phyloP scores from a whole-genome alignment of 805 yeast species.

The Yamadazyma sp. region DNA sequence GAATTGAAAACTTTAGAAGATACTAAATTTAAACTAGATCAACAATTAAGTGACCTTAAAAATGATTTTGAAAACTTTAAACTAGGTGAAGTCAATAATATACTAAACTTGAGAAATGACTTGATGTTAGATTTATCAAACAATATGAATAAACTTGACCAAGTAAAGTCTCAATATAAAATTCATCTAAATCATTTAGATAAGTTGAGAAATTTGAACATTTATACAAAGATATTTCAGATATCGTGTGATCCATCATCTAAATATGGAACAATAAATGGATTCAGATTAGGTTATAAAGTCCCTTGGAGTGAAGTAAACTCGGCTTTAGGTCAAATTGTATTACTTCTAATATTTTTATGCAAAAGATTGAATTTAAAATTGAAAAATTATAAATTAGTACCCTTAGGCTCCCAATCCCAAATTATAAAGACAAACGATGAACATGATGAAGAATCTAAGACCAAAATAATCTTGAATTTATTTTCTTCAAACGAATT shows the following conservation, averaged over 20 bases:
- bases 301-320: conserved; percentile 91
- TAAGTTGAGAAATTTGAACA: conserved; percentile 69
- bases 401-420: conserved; percentile 85
- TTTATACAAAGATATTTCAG: conserved; percentile 77
- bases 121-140: conserved; percentile 51
- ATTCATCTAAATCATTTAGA: conserved; percentile 64
- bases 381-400: conserved; percentile 57
- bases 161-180: conserved; percentile 61
- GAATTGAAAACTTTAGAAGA: conserved; percentile 39
- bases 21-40: conserved; percentile 43
- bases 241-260: conserved; percentile 71
- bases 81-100: conserved; percentile 43
- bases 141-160: conserved; percentile 54
- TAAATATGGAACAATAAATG: conserved; percentile 83
- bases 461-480: conserved; percentile 46
- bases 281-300: conserved; percentile 70
- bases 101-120: conserved; percentile 50
- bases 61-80: conserved; percentile 31
- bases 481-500: conserved; percentile 70
- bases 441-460: conserved; percentile 3
- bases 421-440: conserved; percentile 53
- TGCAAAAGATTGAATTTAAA: conserved; percentile 53
- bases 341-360: conserved; percentile 65
- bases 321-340: conserved; percentile 85
- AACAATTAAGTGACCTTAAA: conserved; percentile 46